Percentiles rank a stretch among this genome's conserved stretches.
phyloP scores from a whole-genome alignment of 495 filamentous ascomycete genomes.

The Cetradonia linearis region DNA sequence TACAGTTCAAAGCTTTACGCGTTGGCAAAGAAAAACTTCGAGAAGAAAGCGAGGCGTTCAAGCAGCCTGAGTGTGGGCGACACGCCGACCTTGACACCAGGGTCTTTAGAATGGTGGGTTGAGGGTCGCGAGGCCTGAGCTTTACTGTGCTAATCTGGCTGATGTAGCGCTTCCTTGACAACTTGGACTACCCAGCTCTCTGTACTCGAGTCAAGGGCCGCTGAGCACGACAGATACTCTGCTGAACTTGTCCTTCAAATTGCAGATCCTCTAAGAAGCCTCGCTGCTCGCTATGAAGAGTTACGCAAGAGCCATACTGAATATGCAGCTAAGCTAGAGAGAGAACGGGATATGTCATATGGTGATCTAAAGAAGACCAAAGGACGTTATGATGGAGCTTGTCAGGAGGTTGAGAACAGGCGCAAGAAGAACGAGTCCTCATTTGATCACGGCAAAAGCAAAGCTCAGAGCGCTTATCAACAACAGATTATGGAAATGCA shows the following conservation, averaged over 20 bases:
- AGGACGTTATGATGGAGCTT: conserved; percentile 81
- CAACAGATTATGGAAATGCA: conserved; percentile 88
- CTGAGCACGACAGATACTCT: conserved; percentile 77
- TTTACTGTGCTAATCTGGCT: not conserved
- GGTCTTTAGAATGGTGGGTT: conserved; percentile 74
- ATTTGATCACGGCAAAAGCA: conserved; percentile 71
- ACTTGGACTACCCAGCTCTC: conserved; percentile 93
- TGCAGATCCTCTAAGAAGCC: conserved; percentile 70
- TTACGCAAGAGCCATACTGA: conserved; percentile 85
- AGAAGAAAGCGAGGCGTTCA: conserved; percentile 88
- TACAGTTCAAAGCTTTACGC: conserved; percentile 78
- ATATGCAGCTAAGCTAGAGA: conserved; percentile 77
- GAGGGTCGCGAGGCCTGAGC: not conserved
- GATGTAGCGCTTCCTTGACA: conserved; percentile 68
- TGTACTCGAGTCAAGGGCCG: conserved; percentile 76
- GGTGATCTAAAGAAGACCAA: conserved; percentile 84
- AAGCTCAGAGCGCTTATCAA: conserved; percentile 82
- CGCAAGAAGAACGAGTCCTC: conserved; percentile 88
- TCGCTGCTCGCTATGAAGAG: conserved; percentile 72
- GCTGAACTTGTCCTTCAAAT: conserved; percentile 65
- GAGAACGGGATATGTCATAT: conserved; percentile 74
- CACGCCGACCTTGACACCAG: conserved; percentile 83
- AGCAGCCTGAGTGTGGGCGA: conserved; percentile 88
- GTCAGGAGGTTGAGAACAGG: conserved; percentile 88
- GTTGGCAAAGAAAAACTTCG: conserved; percentile 88